Percentiles rank a stretch among this genome's conserved stretches.
Evolutionary conservation across 2,329 filamentous ascomycete genomes (phyloP).

Genomic region (Fusarium sp.): DNA sequence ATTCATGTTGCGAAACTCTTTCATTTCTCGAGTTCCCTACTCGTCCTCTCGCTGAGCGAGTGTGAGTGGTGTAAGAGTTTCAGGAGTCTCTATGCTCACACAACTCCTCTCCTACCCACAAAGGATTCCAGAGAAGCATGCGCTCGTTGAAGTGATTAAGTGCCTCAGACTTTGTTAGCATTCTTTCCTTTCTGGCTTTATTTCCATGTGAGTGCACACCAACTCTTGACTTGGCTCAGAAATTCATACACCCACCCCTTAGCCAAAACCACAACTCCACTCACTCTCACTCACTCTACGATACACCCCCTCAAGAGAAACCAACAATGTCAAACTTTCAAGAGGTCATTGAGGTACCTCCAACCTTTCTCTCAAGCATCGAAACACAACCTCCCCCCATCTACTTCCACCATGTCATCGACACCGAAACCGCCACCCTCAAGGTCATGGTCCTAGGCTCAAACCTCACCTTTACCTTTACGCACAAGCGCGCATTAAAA

Average conservation of each 20-base stretch:
- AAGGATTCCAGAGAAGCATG: neutral
- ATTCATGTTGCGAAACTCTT: neutral
- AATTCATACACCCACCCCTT: slow-evolving; percentile 10
- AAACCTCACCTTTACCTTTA: slow-evolving; percentile 47
- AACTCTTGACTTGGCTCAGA: neutral
- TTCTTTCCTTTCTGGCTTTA: neutral
- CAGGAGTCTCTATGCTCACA: neutral
- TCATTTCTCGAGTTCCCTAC: neutral
- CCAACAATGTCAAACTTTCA: slow-evolving; percentile 13
- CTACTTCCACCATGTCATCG: slow-evolving; percentile 50
- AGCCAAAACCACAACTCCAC: slow-evolving; percentile 2
- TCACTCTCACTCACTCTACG: neutral
- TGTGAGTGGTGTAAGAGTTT: neutral
- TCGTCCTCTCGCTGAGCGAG: neutral
- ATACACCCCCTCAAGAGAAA: neutral
- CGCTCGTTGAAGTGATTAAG: neutral
- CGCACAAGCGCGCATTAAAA: slow-evolving; percentile 39
- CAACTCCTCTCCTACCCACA: neutral
- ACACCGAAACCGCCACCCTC: slow-evolving; percentile 39
- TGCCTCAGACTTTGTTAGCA: neutral
- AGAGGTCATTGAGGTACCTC: slow-evolving; percentile 12
- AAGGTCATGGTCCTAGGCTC: slow-evolving; percentile 48
- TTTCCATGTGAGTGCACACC: slow-evolving; percentile 4
- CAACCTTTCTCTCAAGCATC: slow-evolving; percentile 41
- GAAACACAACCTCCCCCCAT: slow-evolving; percentile 21